phyloP scores from a whole-genome alignment of 2,329 filamentous ascomycete species.

The Sclerotinia glacialis region DNA sequence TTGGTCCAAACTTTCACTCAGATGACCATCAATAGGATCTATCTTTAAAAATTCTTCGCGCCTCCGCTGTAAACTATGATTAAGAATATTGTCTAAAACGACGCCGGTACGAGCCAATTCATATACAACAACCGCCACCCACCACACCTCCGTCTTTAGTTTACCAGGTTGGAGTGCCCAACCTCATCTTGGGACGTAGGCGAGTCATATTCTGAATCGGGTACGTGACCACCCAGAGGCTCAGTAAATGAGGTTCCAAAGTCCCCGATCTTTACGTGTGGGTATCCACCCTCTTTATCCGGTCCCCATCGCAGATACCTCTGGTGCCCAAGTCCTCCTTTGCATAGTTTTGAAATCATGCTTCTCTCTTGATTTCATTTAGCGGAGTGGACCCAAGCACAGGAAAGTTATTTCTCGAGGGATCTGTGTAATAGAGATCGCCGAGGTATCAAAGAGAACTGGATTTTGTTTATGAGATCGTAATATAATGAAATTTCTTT shows the following conservation, averaged over 20 bases:
- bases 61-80: neutral
- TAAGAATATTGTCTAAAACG: neutral
- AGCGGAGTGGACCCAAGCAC: neutral
- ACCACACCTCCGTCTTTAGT: neutral
- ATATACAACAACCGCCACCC: neutral
- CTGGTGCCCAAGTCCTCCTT: neutral
- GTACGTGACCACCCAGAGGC: neutral
- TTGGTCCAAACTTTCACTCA: neutral
- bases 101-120: neutral
- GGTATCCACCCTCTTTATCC: neutral
- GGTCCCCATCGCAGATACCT: conserved; percentile 4
- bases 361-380: neutral
- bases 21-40: neutral
- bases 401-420: neutral
- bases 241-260: neutral
- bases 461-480: neutral
- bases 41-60: neutral
- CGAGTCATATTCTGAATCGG: neutral
- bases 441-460: neutral
- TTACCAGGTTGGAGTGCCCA: neutral
- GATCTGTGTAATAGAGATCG: neutral
- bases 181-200: accelerated
- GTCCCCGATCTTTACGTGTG: conserved; percentile 12
- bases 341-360: neutral
- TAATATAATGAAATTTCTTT: neutral